Evolutionary conservation across 2,329 filamentous ascomycete genomes (phyloP).

Genomic region (Didymella pomorum): DNA sequence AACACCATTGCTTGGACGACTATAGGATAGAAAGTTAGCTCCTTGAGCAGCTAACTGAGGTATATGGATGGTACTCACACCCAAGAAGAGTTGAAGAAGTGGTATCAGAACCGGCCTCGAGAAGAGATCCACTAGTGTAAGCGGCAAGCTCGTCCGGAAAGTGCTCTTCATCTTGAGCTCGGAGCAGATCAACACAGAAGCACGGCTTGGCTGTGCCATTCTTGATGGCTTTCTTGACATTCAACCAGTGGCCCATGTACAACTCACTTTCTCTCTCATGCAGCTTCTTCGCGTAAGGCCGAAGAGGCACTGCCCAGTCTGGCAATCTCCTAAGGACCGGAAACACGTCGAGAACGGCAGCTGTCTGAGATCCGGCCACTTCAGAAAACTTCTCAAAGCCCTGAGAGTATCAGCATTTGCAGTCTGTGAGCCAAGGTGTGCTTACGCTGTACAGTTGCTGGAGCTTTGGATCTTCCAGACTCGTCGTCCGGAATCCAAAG

Average conservation of each 20-base stretch:
- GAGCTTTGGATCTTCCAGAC: conserved; percentile 27
- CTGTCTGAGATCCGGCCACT: conserved; percentile 54
- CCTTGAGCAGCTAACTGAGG: background rate
- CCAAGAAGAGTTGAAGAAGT: conserved; percentile 32
- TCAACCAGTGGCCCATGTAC: conserved; percentile 35
- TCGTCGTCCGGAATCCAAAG: conserved; percentile 53
- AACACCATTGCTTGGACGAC: conserved; percentile 39
- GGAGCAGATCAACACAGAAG: conserved; percentile 35
- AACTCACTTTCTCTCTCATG: conserved; percentile 55
- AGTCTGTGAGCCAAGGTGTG: conserved; percentile 7
- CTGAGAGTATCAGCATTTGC: conserved; percentile 26
- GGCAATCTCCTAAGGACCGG: conserved; percentile 55
- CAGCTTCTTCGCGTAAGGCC: conserved; percentile 52
- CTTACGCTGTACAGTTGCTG: conserved; percentile 26
- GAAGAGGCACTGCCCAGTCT: conserved; percentile 41
- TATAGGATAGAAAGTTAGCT: conserved; percentile 2
- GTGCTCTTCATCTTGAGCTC: conserved; percentile 28
- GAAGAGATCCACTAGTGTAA: conserved; percentile 36
- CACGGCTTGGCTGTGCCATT: conserved; percentile 27
- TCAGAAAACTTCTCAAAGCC: conserved; percentile 54
- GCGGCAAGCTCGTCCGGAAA: conserved; percentile 35
- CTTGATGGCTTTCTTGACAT: conserved; percentile 27
- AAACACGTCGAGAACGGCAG: conserved; percentile 58
- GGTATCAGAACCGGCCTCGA: conserved; percentile 45
- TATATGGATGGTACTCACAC: conserved; percentile 17